These are phyloP conservation scores for Phyllosticta citribraziliensis DNA, from an alignment of 2,329 filamentous ascomycete genomes.

Conservation along the genomic window DNA sequence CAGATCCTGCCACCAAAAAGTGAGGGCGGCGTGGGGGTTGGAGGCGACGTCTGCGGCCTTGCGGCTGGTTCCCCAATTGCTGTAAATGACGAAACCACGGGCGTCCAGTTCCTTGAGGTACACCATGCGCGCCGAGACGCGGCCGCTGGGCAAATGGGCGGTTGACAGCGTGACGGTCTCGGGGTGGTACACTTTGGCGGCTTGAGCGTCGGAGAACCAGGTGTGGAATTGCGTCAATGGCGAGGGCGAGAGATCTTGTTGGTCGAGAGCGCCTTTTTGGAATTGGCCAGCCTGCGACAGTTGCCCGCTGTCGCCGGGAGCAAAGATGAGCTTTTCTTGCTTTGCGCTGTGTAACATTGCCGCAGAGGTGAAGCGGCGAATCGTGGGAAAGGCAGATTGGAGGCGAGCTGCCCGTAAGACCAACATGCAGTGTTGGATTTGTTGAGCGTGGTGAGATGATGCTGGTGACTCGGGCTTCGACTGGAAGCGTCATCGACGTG, in stretches of 20 bases:
- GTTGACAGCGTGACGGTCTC: slow-evolving; percentile 87
- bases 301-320: slow-evolving; percentile 48
- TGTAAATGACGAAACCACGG: slow-evolving; percentile 81
- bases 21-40: slow-evolving; percentile 72
- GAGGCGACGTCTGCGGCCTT: slow-evolving; percentile 57
- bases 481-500: not conserved
- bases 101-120: slow-evolving; percentile 92
- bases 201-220: slow-evolving; percentile 74
- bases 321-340: slow-evolving; percentile 41
- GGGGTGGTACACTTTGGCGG: slow-evolving; percentile 56
- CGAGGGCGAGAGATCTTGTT: slow-evolving; percentile 48
- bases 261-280: slow-evolving; percentile 53
- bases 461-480: not conserved
- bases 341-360: not conserved
- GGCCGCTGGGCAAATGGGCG: slow-evolving; percentile 70
- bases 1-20: slow-evolving; percentile 80
- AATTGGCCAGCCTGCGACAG: slow-evolving; percentile 64
- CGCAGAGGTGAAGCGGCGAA: not conserved
- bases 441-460: not conserved
- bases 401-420: not conserved
- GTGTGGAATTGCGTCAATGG: slow-evolving; percentile 78
- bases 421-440: not conserved
- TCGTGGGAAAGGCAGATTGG: not conserved
- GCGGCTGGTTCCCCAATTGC: slow-evolving; percentile 73
- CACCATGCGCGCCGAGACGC: slow-evolving; percentile 74